Percentiles rank a stretch among this genome's conserved stretches.
Conservation (phyloP, 306 rosid species). For the Aeschynomene evenia region DNA sequence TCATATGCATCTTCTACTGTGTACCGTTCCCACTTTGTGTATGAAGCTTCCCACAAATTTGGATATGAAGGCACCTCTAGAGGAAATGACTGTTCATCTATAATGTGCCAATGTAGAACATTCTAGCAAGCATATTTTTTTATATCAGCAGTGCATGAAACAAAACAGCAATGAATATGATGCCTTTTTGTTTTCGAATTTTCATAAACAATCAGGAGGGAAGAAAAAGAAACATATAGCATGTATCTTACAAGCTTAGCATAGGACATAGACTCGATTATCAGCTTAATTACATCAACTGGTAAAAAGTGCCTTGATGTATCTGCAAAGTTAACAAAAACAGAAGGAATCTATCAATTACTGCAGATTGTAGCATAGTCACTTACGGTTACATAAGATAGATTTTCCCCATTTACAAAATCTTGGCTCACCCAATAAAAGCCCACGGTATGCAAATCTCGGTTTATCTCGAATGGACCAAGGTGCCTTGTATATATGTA, state of each 20-base stretch:
- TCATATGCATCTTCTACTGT: slow-evolving; percentile 90
- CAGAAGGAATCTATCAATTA: slow-evolving; percentile 31
- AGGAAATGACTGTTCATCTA: slow-evolving; percentile 86
- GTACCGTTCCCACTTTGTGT: slow-evolving; percentile 83
- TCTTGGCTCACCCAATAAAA: slow-evolving; percentile 66
- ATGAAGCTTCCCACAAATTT: slow-evolving; percentile 87
- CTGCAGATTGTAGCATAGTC: slow-evolving; percentile 24
- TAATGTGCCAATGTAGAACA: slow-evolving; percentile 97
- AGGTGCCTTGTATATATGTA: slow-evolving; percentile 72
- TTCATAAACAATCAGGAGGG: slow-evolving; percentile 8
- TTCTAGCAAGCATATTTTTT: slow-evolving; percentile 61
- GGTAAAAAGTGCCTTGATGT: slow-evolving; percentile 96
- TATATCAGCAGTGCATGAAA: slow-evolving; percentile 42
- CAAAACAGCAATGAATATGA: slow-evolving; percentile 6
- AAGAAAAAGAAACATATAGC: slow-evolving; percentile 22
- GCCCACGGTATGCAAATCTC: slow-evolving; percentile 86
- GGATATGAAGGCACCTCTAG: slow-evolving; percentile 91
- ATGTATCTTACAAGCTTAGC: slow-evolving; percentile 78
- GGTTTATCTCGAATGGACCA: slow-evolving; percentile 87
- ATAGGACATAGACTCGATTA: slow-evolving; percentile 91
- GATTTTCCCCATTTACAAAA: slow-evolving; percentile 11
- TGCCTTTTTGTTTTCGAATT: slow-evolving; percentile 22
- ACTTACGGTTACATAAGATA: background rate
- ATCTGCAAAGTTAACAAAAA: slow-evolving; percentile 57
- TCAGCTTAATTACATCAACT: slow-evolving; percentile 69